Evolutionary conservation across 345 rosid genomes (phyloP), one percentile per base, ranked within the genome.

Genomic region (Heritiera littoralis): DNA sequence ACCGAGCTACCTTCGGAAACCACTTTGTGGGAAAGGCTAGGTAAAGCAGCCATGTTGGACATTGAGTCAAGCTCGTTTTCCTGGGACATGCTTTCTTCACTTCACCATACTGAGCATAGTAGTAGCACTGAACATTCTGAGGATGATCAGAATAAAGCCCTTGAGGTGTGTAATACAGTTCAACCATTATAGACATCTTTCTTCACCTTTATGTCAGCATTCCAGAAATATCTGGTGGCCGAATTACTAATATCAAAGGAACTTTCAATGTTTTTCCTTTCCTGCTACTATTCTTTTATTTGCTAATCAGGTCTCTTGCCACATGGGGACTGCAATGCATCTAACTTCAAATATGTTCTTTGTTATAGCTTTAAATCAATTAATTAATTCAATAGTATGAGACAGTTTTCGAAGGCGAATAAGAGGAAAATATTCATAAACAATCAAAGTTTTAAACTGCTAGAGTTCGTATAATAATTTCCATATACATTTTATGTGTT

Each of bases 51-150:
- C 43, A 81, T 78, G 52, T 81, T 92, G 86, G 94, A 90, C 81
- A 90, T 92, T 0, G 98, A 94, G 11, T 88, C 92, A 0, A 85
- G 69, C 75, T 86, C 84, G 69, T 92, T 94, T 75, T 90, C 98
- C 4, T 96, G 99, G 99, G 92, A 86, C 80, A 87, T 87, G 94
- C 88, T 96, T 41, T 90, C 98, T 81, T 96, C 99, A 6, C 99
- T 96, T 84, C 98, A 96, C 83, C 97, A 92, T 86, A 91, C 97
- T 28, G 99, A 92, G 81, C 99, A 96, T 76, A 86, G 93, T 81
- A 90, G 93, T 74, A 92, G 93, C 87, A 85, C 89, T 12, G 98
- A 90, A 35, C 88, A 85, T 55, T 94, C 95, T 2, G 99, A 96
- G 88, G 99, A 96, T 75, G 99, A 96, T 79, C 83, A 89, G 84